phyloP scores from a whole-genome alignment of 2,329 filamentous ascomycete species.

The Zymoseptoria crescenta region DNA sequence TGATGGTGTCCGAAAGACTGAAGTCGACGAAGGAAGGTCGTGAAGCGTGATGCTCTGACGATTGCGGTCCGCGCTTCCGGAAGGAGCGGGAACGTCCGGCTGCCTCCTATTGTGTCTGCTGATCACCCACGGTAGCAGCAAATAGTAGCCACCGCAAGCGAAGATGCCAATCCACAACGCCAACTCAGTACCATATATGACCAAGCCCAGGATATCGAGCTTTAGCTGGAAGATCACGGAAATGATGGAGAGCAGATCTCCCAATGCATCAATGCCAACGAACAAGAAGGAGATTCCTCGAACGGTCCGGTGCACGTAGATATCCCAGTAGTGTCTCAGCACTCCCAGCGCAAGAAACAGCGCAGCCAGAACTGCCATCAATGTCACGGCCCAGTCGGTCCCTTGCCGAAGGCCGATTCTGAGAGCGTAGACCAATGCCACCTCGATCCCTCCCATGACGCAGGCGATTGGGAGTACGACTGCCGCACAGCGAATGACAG shows the following conservation, averaged over 20 bases:
- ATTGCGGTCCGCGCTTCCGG: neutral
- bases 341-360: conserved; percentile 58
- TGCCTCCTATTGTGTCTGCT: conserved; percentile 23
- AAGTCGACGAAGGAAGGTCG: conserved; percentile 51
- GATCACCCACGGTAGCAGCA: conserved; percentile 50
- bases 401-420: conserved; percentile 38
- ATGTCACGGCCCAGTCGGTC: conserved; percentile 53
- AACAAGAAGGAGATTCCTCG: conserved; percentile 66
- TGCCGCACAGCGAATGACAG: conserved; percentile 40
- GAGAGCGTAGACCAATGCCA: conserved; percentile 51
- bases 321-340: conserved; percentile 61
- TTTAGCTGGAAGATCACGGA: conserved; percentile 55
- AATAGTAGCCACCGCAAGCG: conserved; percentile 57
- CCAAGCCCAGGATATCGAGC: conserved; percentile 54
- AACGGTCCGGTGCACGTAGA: conserved; percentile 58
- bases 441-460: conserved; percentile 53
- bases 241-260: conserved; percentile 59
- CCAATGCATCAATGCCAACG: conserved; percentile 60
- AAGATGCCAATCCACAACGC: conserved; percentile 61
- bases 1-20: conserved; percentile 54
- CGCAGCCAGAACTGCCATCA: conserved; percentile 62
- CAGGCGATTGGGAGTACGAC: conserved; percentile 46
- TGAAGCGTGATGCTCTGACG: conserved; percentile 35
- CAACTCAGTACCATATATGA: conserved; percentile 61
- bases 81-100: neutral